These are phyloP conservation scores for Tritrichomonas musculus DNA, from an alignment of 208 protist genomes.

Conservation along the genomic window DNA sequence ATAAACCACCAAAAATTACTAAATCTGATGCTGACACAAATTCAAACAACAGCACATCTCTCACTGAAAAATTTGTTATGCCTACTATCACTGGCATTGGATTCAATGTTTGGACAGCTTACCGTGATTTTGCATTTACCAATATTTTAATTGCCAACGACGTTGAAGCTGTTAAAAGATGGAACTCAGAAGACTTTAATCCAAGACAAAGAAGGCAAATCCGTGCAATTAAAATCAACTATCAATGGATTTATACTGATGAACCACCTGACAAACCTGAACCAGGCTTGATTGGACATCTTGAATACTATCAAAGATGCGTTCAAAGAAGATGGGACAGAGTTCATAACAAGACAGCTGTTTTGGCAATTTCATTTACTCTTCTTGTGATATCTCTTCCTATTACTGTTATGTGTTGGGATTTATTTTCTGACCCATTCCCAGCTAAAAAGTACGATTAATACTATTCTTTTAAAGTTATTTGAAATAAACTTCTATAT, in stretches of 20 bases:
- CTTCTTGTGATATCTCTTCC: no score
- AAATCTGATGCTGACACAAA: slow-evolving; percentile 40
- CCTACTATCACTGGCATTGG: not conserved
- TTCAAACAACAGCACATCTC: not conserved
- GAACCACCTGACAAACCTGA: not conserved
- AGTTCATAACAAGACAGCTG: no score
- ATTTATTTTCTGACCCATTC: no score
- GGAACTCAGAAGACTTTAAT: not conserved
- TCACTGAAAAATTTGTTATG: not conserved
- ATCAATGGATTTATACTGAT: not conserved
- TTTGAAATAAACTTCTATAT: no score
- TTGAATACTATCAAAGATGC: no score
- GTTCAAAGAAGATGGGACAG: no score
- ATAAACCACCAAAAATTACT: slow-evolving; percentile 37
- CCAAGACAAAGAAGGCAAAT: not conserved
- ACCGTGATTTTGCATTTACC: not conserved
- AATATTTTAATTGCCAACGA: not conserved
- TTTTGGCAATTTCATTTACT: no score
- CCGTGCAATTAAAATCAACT: not conserved
- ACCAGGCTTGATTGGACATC: no score
- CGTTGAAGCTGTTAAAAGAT: not conserved
- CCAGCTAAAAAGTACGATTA: no score
- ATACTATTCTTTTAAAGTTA: no score
- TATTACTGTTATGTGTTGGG: no score
- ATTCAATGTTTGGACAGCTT: not conserved